Percentiles rank a stretch among this genome's conserved stretches.
Conservation (phyloP, 768 basidiomycete species). For the Lenzites betulinus region DNA sequence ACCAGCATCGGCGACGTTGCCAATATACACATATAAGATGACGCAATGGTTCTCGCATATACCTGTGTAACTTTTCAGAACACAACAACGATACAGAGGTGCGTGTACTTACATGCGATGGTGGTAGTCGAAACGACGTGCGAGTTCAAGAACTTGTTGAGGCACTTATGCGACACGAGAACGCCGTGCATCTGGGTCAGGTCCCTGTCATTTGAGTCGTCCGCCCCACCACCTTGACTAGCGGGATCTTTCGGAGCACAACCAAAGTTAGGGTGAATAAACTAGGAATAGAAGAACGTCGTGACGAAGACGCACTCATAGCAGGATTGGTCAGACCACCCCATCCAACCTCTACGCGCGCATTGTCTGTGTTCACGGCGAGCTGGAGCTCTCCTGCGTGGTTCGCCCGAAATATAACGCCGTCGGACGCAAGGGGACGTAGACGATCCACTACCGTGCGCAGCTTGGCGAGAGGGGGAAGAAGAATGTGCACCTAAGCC, state of each 20-base stretch:
- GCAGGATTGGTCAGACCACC: slow-evolving; percentile 66
- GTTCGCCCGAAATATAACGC: slow-evolving; percentile 70
- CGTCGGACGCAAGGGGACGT: slow-evolving; percentile 60
- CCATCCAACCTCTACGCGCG: slow-evolving; percentile 84
- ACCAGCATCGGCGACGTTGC: slow-evolving; percentile 74
- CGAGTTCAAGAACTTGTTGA: slow-evolving; percentile 79
- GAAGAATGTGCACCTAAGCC: slow-evolving; percentile 73
- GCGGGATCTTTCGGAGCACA: slow-evolving; percentile 26
- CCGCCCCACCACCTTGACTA: slow-evolving; percentile 25
- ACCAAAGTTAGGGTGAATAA: neutral
- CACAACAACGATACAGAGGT: neutral
- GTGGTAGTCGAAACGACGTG: slow-evolving; percentile 82
- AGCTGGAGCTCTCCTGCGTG: slow-evolving; percentile 55
- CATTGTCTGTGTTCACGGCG: slow-evolving; percentile 67
- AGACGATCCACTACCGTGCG: slow-evolving; percentile 81
- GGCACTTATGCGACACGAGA: slow-evolving; percentile 69
- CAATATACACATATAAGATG: slow-evolving; percentile 89
- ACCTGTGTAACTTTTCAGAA: slow-evolving; percentile 44
- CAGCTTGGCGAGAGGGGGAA: slow-evolving; percentile 74
- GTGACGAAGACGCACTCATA: slow-evolving; percentile 37
- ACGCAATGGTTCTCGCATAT: slow-evolving; percentile 82
- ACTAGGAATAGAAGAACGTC: neutral
- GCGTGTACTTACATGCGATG: slow-evolving; percentile 67
- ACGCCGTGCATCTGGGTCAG: slow-evolving; percentile 63
- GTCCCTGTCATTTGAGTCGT: slow-evolving; percentile 45